A percentile compares a stretch with the other conserved stretches of the same genome.
Evolutionary conservation across 2,329 filamentous ascomycete genomes (phyloP).

Genomic region (Fusarium anthophilum): DNA sequence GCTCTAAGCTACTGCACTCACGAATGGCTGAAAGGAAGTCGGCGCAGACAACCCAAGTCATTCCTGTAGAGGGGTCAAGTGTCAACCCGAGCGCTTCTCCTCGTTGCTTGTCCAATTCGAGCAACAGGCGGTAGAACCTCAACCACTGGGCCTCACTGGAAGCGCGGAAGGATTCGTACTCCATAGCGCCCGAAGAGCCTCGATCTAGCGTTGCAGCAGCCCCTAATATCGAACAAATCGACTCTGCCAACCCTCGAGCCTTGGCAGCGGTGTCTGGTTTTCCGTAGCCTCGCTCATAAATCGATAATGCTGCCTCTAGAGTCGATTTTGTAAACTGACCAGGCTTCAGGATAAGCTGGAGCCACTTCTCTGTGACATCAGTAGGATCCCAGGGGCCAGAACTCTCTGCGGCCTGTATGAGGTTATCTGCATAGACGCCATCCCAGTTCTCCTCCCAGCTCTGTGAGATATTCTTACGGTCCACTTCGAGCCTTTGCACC

Average conservation of each 20-base stretch:
- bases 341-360: constrained; percentile 83
- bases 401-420: constrained; percentile 62
- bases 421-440: constrained; percentile 69
- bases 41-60: constrained; percentile 86
- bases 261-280: constrained; percentile 50
- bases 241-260: constrained; percentile 74
- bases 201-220: constrained; percentile 73
- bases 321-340: constrained; percentile 83
- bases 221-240: constrained; percentile 77
- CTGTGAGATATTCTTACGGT: constrained; percentile 68
- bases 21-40: constrained; percentile 83
- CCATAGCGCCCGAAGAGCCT: constrained; percentile 69
- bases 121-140: constrained; percentile 84
- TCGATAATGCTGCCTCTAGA: constrained; percentile 82
- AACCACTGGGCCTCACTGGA: constrained; percentile 88
- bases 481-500: constrained; percentile 77
- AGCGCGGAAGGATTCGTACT: constrained; percentile 78
- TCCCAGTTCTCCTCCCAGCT: constrained; percentile 78
- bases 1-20: constrained; percentile 81
- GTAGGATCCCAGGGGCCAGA: constrained; percentile 71
- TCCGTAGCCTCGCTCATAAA: constrained; percentile 75
- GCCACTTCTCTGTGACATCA: constrained; percentile 84
- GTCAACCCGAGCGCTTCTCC: constrained; percentile 83
- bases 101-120: constrained; percentile 86
- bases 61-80: constrained; percentile 74